Conservation (phyloP, 805 yeast species). For the Candida berthetii region DNA sequence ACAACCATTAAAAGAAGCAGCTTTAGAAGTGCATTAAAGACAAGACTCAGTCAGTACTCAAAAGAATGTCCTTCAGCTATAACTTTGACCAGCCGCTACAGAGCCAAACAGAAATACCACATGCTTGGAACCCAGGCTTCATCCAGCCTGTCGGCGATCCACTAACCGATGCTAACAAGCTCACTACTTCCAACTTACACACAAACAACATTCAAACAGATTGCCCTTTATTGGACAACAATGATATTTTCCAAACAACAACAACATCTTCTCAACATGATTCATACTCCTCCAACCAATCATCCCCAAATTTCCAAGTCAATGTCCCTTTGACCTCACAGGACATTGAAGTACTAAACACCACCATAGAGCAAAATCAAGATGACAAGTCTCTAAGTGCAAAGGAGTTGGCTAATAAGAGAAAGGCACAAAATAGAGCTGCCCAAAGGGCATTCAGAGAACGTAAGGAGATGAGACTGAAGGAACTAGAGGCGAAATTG, state of each 20-base stretch:
- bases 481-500: conserved; percentile 59
- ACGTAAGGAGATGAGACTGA: conserved; percentile 66
- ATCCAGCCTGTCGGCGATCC: background rate
- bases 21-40: too few species aligned
- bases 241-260: background rate
- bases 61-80: background rate
- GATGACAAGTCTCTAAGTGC: conserved; percentile 10
- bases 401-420: conserved; percentile 42
- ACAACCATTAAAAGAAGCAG: too few species aligned
- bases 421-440: conserved; percentile 78
- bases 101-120: background rate
- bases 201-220: background rate
- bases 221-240: background rate
- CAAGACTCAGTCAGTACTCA: too few species aligned
- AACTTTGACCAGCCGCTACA: background rate
- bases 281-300: conserved; percentile 10
- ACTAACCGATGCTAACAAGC: background rate
- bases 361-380: background rate
- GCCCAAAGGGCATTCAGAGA: conserved; percentile 87
- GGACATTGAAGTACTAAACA: conserved; percentile 6
- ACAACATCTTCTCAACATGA: background rate
- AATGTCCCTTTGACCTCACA: conserved; percentile 6
- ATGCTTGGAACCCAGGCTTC: background rate
- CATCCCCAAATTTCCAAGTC: conserved; percentile 10
- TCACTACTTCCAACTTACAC: background rate